Base-by-base conservation (phyloP, 2,329 filamentous ascomycete genomes). In the Fusarium illudens region DNA sequence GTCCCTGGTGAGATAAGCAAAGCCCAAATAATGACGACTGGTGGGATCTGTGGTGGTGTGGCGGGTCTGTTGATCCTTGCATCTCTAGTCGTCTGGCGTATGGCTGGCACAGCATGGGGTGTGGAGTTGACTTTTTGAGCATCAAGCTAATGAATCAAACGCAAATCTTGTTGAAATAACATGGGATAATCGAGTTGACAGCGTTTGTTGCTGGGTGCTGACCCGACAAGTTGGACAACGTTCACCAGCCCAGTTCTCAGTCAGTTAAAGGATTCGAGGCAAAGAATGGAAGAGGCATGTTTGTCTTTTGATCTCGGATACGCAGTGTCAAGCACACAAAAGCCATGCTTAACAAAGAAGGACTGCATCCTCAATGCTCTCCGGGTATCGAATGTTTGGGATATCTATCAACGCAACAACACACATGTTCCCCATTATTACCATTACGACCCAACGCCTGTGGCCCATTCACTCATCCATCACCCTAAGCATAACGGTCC, bases 401-500 rank as follows among this genome's bases (percentile, higher is more conserved):
- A 46, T 46, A 46, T 46, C 22, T 46, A 46, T 46, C 22, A 52
- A 36, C 32, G n/a, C 36, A 52, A 20, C 36, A 8, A 30, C 30
- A 13, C 17, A 32, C 12, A 9, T n/a, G 5, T 20, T 39, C 34
- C 25, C 27, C 13, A 13, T 32, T n/a, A 34, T 34, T 56, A 33
- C 37, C 22, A 46, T 32, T 48, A 37, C 20, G 11, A 33, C 17
- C 27, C 39, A 36, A 30, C 29, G 30, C 39, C 19, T n/a, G 6
- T 12, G 17, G 12, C 6, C 15, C 32, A 15, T 22, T 30, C 22
- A n/a, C n/a, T n/a, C n/a, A n/a, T 8, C n/a, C 15, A 34, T 29
- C 29, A 22, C n/a, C 12, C 62, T 39, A 67, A 49, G 65, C 65
- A 17, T 68, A 68, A 15, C 65, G 66, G 3, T 44, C 50, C 3